Percentiles rank a stretch among this genome's conserved stretches.
Evolutionary conservation across 2,329 filamentous ascomycete genomes (phyloP).

Genomic region (Sphaerulina populicola): DNA sequence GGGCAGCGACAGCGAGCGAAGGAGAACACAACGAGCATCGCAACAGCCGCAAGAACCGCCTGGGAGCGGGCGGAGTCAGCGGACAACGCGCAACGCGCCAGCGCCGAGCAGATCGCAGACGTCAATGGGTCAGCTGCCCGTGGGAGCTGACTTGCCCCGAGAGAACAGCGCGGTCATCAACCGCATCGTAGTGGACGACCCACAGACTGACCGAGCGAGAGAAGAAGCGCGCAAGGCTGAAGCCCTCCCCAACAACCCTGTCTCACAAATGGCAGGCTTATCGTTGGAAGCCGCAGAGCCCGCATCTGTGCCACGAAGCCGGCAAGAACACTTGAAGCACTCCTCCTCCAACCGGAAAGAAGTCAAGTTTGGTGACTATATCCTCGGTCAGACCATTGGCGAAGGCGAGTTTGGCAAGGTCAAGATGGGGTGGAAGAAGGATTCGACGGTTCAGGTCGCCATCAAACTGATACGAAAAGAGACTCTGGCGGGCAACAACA

Average conservation of each 20-base stretch:
- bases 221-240: conserved; percentile 62
- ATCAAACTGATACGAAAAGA: conserved; percentile 97
- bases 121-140: conserved; percentile 48
- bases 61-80: conserved; percentile 36
- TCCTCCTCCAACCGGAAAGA: conserved; percentile 52
- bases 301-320: conserved; percentile 34
- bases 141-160: conserved; percentile 50
- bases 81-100: conserved; percentile 32
- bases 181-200: conserved; percentile 66
- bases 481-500: conserved; percentile 77
- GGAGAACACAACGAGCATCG: conserved; percentile 35
- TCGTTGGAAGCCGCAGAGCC: conserved; percentile 34
- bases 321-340: conserved; percentile 52
- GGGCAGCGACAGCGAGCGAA: conserved; percentile 33
- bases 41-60: conserved; percentile 41
- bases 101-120: conserved; percentile 40
- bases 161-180: conserved; percentile 75
- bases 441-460: conserved; percentile 83
- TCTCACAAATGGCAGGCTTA: conserved; percentile 41
- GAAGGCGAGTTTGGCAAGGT: conserved; percentile 99
- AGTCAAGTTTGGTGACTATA: conserved; percentile 90
- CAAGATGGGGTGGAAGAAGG: conserved; percentile 95
- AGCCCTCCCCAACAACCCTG: conserved; percentile 40
- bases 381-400: conserved; percentile 88
- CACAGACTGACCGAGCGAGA: conserved; percentile 62